Conservation (phyloP, 495 filamentous ascomycete genomes). For the Thozetella sp. region DNA sequence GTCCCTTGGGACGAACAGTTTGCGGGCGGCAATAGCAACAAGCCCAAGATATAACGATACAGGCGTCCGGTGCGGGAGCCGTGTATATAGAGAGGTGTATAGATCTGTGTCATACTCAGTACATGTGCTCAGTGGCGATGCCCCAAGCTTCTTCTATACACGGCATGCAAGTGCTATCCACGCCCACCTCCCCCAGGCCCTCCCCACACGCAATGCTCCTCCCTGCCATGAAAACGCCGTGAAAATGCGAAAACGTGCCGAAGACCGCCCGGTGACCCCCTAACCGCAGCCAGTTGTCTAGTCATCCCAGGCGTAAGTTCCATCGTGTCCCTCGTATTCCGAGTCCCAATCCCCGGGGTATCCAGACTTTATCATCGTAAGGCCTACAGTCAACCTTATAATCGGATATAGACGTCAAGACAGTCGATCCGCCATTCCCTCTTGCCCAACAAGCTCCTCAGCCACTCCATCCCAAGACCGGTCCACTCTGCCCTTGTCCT, state of each 20-base stretch:
- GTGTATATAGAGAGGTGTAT: no score
- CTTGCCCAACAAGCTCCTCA: slow-evolving; percentile 71
- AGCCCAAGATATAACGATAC: not conserved
- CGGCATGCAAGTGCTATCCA: no score
- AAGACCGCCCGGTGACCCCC: not conserved
- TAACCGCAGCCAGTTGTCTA: not conserved
- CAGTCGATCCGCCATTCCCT: slow-evolving; percentile 85
- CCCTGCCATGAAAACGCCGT: not conserved
- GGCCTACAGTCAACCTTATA: slow-evolving; percentile 41
- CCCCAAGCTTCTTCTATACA: no score
- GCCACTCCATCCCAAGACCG: slow-evolving; percentile 80
- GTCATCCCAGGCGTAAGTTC: no score
- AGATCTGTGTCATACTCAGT: no score
- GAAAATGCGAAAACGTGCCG: not conserved
- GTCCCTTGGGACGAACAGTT: slow-evolving; percentile 34
- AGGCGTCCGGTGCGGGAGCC: not conserved
- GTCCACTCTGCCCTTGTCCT: slow-evolving; percentile 68
- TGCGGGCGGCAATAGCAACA: not conserved
- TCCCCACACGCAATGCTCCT: not conserved
- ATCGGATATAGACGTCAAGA: slow-evolving; percentile 75
- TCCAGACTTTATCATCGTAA: not conserved
- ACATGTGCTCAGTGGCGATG: no score
- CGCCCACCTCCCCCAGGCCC: no score
- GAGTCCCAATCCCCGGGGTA: not conserved
- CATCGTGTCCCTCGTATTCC: not conserved